Base-by-base conservation (phyloP, 345 rosid genomes). In the Euphorbia tirucalli region DNA sequence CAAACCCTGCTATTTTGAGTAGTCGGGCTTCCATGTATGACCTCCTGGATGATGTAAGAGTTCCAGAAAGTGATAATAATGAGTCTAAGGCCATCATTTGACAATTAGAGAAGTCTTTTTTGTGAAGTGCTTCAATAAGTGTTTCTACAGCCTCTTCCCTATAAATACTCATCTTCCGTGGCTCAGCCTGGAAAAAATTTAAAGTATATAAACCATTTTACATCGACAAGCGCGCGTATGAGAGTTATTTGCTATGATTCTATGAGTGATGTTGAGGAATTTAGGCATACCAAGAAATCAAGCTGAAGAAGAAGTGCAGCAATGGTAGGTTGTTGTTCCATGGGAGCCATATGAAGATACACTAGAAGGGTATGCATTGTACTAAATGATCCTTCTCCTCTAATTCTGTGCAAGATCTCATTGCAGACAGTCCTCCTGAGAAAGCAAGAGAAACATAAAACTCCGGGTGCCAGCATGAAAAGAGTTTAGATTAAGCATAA, bases 91-190 rank as follows among this genome's bases (percentile, higher is more conserved):
- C 89, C 73, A 74, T 75, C 83, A 79, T 81, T 75, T 89, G 91
- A 70, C 74, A 78, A 61, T 81, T 78, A 21, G 87, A 77, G 44
- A 89, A 87, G 48, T 89, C 88, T 81, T 80, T 85, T 74, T 73
- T 85, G 35, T 69, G 83, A 64, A 89, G 85, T 59, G 84, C 80
- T 75, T 89, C 88, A 56, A 84, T 83, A 62, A 89, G 70, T 65
- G 82, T 80, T 61, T 85, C 93, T 30, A 80, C 61, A 13, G 89
- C 87, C 74, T 87, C 93, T 85, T 89, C 93, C 71, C 91, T 84
- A 71, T 87, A 89, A 61, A 89, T 85, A 82, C 93, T 89, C 91
- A 87, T 89, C 78, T 89, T 83, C 59, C 77, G 78, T n/a, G 93
- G 93, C 81, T 89, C 89, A 5, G 46, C 84, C 89, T 89, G 81